phyloP scores from a whole-genome alignment of 371 early-diverging fungal species.

The Mucor velutinosus region DNA sequence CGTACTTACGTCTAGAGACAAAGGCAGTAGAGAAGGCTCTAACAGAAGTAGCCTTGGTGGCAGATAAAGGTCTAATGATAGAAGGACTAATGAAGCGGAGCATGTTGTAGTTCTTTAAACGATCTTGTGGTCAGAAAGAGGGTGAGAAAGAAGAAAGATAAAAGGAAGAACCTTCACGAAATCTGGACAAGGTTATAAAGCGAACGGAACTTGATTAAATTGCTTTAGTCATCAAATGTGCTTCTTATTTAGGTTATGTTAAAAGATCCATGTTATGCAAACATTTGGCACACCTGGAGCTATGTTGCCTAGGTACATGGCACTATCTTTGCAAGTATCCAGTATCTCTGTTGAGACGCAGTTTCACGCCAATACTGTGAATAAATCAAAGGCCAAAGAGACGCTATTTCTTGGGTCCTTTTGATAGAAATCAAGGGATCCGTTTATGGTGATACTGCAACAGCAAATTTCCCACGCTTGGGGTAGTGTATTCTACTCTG shows the following conservation, averaged over 20 bases:
- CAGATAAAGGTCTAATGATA: conserved; percentile 43
- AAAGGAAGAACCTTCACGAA: conserved; percentile 3
- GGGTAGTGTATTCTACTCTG: background rate
- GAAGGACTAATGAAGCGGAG: conserved; percentile 44
- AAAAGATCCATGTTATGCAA: background rate
- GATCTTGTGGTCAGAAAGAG: background rate
- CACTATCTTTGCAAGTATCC: background rate
- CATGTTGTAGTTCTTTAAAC: conserved; percentile 21
- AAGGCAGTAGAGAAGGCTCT: conserved; percentile 42
- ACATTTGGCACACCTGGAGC: background rate
- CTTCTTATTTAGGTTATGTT: background rate
- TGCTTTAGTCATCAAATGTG: conserved; percentile 23
- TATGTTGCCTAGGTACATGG: background rate
- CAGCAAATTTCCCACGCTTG: conserved; percentile 16
- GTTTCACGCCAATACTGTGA: background rate
- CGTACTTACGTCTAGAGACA: conserved; percentile 37
- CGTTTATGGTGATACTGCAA: background rate
- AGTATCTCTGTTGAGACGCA: background rate
- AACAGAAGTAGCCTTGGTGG: conserved; percentile 26
- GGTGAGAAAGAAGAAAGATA: conserved; percentile 2
- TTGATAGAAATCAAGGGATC: background rate
- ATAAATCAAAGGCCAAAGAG: background rate
- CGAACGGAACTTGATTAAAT: conserved; percentile 26
- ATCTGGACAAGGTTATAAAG: background rate
- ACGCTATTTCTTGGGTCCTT: background rate